A percentile compares a stretch with the other conserved stretches of the same genome.
phyloP scores from a whole-genome alignment of 768 basidiomycete genomes.

The Lactarius evosmus region DNA sequence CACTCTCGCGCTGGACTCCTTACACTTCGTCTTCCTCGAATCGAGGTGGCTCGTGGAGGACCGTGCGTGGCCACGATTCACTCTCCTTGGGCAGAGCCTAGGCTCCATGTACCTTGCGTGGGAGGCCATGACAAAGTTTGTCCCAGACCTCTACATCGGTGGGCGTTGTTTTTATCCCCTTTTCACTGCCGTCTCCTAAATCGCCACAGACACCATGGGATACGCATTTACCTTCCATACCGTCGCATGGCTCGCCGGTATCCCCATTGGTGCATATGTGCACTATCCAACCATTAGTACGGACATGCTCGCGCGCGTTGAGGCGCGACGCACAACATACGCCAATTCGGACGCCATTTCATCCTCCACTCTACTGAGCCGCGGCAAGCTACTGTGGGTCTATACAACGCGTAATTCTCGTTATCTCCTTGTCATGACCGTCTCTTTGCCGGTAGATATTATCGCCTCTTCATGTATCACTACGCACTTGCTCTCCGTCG shows the following conservation, averaged over 20 bases:
- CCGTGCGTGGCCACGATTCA: conserved; percentile 83
- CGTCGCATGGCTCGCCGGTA: conserved; percentile 56
- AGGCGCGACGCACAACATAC: conserved; percentile 52
- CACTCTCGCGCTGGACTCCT: conserved; percentile 52
- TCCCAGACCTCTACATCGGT: conserved; percentile 94
- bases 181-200: background rate
- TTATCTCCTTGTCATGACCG: background rate
- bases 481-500: conserved; percentile 73
- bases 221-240: conserved; percentile 92
- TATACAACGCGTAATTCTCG: background rate
- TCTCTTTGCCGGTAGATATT: conserved; percentile 57
- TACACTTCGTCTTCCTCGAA: conserved; percentile 81
- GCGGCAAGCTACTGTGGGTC: conserved; percentile 61
- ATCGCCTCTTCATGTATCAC: conserved; percentile 79
- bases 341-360: conserved; percentile 62
- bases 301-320: conserved; percentile 86
- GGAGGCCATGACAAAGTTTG: conserved; percentile 74
- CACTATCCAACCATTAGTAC: conserved; percentile 97
- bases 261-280: conserved; percentile 85
- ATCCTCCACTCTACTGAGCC: conserved; percentile 51
- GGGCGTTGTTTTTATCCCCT: conserved; percentile 26
- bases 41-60: conserved; percentile 75
- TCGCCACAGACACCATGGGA: conserved; percentile 85
- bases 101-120: conserved; percentile 82
- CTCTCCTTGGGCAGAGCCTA: conserved; percentile 85